Conservation (phyloP, 306 rosid genomes). For the Luffa acutangula region DNA sequence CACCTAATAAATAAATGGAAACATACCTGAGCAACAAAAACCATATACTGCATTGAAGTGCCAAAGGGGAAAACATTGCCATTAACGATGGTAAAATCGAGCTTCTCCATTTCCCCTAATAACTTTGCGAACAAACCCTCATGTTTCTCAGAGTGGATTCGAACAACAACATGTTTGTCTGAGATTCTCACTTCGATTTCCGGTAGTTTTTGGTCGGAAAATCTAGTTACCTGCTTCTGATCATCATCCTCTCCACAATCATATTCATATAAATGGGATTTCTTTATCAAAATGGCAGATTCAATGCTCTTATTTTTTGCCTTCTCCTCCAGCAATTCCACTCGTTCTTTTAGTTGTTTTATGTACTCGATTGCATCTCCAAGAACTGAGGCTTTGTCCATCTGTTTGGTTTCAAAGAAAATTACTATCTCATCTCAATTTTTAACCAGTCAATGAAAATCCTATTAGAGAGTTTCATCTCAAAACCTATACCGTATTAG, state of each 20-base stretch:
- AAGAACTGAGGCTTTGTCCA: conserved; percentile 24
- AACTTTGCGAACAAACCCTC: conserved; percentile 38
- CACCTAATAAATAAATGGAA: neutral
- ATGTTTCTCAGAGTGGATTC: conserved; percentile 43
- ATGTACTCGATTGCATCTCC: conserved; percentile 55
- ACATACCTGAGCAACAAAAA: conserved; percentile 52
- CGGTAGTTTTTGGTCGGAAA: conserved; percentile 16
- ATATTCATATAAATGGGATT: conserved; percentile 11
- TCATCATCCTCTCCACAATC: conserved; percentile 43
- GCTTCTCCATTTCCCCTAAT: conserved; percentile 37
- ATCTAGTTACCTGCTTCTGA: neutral
- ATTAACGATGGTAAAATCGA: conserved; percentile 25
- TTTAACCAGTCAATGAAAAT: no score
- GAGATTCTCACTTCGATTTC: conserved; percentile 53
- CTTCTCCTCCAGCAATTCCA: conserved; percentile 43
- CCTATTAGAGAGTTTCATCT: no score
- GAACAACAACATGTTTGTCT: conserved; percentile 49
- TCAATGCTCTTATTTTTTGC: conserved; percentile 39
- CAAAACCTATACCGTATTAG: no score
- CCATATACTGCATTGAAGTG: conserved; percentile 33
- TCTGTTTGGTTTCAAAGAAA: neutral
- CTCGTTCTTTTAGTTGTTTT: conserved; percentile 48
- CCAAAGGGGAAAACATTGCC: conserved; percentile 40
- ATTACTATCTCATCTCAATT: no score
- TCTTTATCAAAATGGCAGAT: conserved; percentile 26